Evolutionary conservation across 2,329 filamentous ascomycete genomes (phyloP).

Genomic region (Colletotrichum cuscutae): DNA sequence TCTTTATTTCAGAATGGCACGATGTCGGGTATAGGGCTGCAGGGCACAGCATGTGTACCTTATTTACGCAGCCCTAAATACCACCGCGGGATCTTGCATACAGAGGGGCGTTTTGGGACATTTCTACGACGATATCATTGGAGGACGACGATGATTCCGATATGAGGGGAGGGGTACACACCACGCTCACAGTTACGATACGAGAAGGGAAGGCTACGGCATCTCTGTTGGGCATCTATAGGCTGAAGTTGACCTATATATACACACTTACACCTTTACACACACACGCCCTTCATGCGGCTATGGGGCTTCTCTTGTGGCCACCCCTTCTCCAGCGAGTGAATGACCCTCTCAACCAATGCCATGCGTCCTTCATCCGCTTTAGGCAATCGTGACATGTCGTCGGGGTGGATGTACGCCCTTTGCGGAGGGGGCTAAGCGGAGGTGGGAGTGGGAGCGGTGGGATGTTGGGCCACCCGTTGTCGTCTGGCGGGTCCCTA

Average conservation of each 20-base stretch:
- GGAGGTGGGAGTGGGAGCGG: constrained; percentile 17
- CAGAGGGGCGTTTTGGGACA: constrained; percentile 5
- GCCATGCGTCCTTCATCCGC: background rate
- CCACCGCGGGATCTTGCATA: constrained; percentile 3
- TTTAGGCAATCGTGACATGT: constrained; percentile 20
- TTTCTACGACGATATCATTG: background rate
- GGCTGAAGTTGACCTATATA: background rate
- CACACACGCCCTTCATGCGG: constrained; percentile 1
- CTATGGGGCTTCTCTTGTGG: background rate
- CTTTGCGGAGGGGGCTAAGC: constrained; percentile 14
- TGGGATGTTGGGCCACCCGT: constrained; percentile 22
- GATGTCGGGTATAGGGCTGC: background rate
- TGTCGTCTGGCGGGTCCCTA: background rate
- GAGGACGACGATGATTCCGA: background rate
- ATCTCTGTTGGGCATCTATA: background rate
- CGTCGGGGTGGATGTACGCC: background rate
- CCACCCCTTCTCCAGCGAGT: background rate
- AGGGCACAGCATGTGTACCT: background rate
- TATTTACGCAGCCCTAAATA: background rate
- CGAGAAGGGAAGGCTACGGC: background rate
- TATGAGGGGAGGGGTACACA: constrained; percentile 3
- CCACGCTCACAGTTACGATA: background rate
- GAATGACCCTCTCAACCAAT: constrained; percentile 8
- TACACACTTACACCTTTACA: background rate
- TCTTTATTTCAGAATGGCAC: background rate